Evolutionary conservation across 192 early-diverging fungal species (phyloP).

Genomic region (Coemansia sp.): DNA sequence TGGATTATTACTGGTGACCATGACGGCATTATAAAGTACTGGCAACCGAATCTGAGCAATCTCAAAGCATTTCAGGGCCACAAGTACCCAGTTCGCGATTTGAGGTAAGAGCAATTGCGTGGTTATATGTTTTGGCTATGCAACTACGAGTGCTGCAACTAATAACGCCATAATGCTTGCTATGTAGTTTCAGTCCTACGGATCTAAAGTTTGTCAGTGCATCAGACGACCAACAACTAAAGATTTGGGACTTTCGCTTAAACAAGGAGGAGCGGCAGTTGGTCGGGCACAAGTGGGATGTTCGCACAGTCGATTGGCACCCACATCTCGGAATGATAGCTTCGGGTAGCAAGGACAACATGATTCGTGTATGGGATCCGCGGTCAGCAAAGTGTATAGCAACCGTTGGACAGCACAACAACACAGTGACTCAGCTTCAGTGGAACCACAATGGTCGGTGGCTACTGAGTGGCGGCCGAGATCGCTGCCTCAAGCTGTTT

Average conservation of each 20-base stretch:
- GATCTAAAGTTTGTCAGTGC: constrained; percentile 93
- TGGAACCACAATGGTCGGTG: constrained; percentile 99
- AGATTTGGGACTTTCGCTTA: constrained; percentile 94
- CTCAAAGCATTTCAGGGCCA: constrained; percentile 85
- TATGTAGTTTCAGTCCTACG: constrained; percentile 83
- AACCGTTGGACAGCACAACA: constrained; percentile 92
- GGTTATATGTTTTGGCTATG: background rate
- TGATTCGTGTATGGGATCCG: constrained; percentile 98
- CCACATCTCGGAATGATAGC: constrained; percentile 88
- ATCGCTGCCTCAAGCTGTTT: constrained; percentile 89
- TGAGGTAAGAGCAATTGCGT: constrained; percentile 66
- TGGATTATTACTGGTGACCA: constrained; percentile 96
- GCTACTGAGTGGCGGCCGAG: constrained; percentile 86
- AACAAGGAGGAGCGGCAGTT: constrained; percentile 77
- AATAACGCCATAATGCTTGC: background rate
- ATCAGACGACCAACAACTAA: constrained; percentile 92
- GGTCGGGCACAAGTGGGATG: constrained; percentile 93
- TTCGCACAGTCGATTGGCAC: constrained; percentile 97
- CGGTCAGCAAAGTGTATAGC: constrained; percentile 80
- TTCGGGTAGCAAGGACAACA: constrained; percentile 93
- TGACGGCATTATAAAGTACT: constrained; percentile 93
- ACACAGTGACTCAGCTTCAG: constrained; percentile 77
- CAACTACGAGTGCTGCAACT: background rate
- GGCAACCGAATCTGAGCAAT: constrained; percentile 95
- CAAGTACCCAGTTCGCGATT: constrained; percentile 79